Conservation (phyloP, 495 filamentous ascomycete species). For the Bathelium albidoporum region DNA sequence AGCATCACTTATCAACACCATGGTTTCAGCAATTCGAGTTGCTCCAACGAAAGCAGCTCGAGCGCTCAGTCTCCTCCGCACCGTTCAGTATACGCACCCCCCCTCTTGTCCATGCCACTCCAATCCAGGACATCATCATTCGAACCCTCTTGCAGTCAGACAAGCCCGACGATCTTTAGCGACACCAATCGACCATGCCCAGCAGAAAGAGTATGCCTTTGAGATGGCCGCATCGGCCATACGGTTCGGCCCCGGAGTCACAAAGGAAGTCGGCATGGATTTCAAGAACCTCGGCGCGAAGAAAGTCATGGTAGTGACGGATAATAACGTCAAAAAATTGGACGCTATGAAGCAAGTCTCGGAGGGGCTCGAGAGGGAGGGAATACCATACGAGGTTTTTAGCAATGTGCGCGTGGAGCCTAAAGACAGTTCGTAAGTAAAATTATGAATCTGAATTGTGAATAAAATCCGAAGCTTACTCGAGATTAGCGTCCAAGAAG, state of each 20-base stretch:
- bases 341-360: conserved; percentile 76
- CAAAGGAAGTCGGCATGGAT: conserved; percentile 98
- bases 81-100: conserved; percentile 82
- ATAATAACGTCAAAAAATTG: conserved; percentile 64
- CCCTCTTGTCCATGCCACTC: conserved; percentile 87
- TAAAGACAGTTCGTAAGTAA: conserved; percentile 74
- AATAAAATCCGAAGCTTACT: not conserved
- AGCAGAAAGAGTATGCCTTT: conserved; percentile 93
- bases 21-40: conserved; percentile 20
- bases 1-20: not conserved
- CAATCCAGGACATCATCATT: conserved; percentile 65
- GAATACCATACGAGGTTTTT: conserved; percentile 70
- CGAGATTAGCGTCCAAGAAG: conserved; percentile 59
- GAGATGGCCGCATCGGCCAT: conserved; percentile 95
- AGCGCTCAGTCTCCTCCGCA: conserved; percentile 73
- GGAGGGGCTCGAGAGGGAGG: conserved; percentile 64
- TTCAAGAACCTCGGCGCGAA: conserved; percentile 80
- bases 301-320: conserved; percentile 84
- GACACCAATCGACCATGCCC: conserved; percentile 58
- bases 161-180: conserved; percentile 55
- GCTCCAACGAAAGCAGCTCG: conserved; percentile 56
- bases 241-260: conserved; percentile 86
- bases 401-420: conserved; percentile 74
- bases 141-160: conserved; percentile 38
- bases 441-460: not conserved